Evolutionary conservation across 2,329 filamentous ascomycete genomes (phyloP).

Genomic region (Cordyceps javanica): DNA sequence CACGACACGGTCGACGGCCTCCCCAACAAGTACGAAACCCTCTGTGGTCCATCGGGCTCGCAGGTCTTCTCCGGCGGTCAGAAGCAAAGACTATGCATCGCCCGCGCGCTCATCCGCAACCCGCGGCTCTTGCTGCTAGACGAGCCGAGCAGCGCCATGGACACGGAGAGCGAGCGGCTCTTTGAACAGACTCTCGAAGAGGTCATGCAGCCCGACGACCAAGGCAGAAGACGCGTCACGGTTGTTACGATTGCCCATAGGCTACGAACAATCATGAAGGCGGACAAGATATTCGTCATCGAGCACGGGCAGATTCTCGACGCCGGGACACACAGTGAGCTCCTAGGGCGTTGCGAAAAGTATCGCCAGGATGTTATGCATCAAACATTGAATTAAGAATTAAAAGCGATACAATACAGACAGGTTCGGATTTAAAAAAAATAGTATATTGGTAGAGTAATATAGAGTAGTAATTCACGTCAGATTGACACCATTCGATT

Average conservation of each 20-base stretch:
- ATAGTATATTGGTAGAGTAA: background rate
- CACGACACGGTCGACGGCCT: slow-evolving; percentile 51
- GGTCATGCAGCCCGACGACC: slow-evolving; percentile 24
- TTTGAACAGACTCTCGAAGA: slow-evolving; percentile 53
- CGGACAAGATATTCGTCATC: slow-evolving; percentile 38
- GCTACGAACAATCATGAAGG: slow-evolving; percentile 36
- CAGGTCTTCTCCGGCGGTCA: slow-evolving; percentile 61
- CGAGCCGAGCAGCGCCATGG: slow-evolving; percentile 63
- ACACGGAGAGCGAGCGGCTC: slow-evolving; percentile 52
- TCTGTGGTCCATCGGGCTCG: slow-evolving; percentile 55
- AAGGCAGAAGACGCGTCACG: slow-evolving; percentile 25
- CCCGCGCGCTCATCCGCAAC: slow-evolving; percentile 57
- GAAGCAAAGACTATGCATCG: slow-evolving; percentile 62
- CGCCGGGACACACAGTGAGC: slow-evolving; percentile 25
- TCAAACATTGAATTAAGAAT: background rate
- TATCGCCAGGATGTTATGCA: slow-evolving; percentile 8
- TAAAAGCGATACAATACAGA: background rate
- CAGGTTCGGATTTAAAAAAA: background rate
- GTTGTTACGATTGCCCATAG: slow-evolving; percentile 40
- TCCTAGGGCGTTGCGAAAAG: background rate
- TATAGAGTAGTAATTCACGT: background rate
- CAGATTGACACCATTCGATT: background rate
- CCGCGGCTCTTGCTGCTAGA: slow-evolving; percentile 63
- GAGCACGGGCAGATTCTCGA: slow-evolving; percentile 34
- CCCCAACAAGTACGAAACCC: slow-evolving; percentile 51